These are phyloP conservation scores for Pyracantha coccinea DNA, from an alignment of 331 rosid species.

Conservation along the genomic window DNA sequence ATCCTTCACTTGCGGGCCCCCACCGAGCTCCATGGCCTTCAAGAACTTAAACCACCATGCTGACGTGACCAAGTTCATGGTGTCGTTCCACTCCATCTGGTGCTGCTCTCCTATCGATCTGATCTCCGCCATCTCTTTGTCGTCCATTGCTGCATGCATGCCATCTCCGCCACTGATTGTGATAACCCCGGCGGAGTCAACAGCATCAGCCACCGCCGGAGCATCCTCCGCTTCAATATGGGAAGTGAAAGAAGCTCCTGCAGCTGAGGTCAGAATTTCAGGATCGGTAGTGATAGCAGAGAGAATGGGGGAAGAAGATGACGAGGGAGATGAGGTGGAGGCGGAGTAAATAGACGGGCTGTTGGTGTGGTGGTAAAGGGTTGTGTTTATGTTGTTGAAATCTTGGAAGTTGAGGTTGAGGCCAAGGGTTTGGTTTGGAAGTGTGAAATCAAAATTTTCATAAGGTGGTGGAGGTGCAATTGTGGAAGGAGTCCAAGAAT, in stretches of 20 bases:
- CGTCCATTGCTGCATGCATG: slow-evolving; percentile 61
- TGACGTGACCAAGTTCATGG: slow-evolving; percentile 67
- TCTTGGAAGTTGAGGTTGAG: slow-evolving; percentile 74
- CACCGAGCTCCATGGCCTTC: slow-evolving; percentile 46
- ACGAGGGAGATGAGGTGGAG: slow-evolving; percentile 34
- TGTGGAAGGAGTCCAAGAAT: slow-evolving; percentile 29
- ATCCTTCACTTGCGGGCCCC: slow-evolving; percentile 22
- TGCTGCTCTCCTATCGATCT: slow-evolving; percentile 73
- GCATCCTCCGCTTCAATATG: slow-evolving; percentile 26
- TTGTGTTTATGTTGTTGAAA: slow-evolving; percentile 46
- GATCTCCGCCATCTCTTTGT: slow-evolving; percentile 75
- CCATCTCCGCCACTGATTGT: slow-evolving; percentile 25
- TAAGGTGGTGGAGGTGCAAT: slow-evolving; percentile 25
- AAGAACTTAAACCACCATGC: slow-evolving; percentile 83
- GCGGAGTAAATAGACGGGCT: slow-evolving; percentile 27
- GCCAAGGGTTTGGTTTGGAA: slow-evolving; percentile 74
- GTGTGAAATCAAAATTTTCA: slow-evolving; percentile 46
- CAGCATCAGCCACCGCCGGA: slow-evolving; percentile 22
- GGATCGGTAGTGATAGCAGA: slow-evolving; percentile 30
- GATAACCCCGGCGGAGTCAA: slow-evolving; percentile 21
- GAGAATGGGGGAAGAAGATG: slow-evolving; percentile 22
- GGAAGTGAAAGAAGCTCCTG: slow-evolving; percentile 13
- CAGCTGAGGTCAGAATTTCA: slow-evolving; percentile 29
- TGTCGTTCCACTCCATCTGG: slow-evolving; percentile 82
- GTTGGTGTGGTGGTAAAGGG: slow-evolving; percentile 32